Evolutionary conservation across 768 basidiomycete species (phyloP).

Genomic region (Rhizopogon salebrosus): DNA sequence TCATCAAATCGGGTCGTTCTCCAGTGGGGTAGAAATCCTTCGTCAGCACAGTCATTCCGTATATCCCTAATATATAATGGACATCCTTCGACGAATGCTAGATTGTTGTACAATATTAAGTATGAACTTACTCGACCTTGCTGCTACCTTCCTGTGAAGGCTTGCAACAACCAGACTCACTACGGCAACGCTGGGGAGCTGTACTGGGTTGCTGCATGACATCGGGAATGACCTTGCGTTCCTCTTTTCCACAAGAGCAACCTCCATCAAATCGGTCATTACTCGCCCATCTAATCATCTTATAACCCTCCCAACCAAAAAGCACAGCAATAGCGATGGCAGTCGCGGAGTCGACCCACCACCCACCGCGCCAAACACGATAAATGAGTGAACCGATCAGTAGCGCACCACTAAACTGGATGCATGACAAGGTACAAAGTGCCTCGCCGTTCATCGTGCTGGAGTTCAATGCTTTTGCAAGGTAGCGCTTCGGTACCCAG

Average conservation of each 20-base stretch:
- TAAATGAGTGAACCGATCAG: conserved; percentile 37
- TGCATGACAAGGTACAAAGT: conserved; percentile 37
- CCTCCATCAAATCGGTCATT: conserved; percentile 32
- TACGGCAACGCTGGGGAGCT: background rate
- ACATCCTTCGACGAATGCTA: background rate
- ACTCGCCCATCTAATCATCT: conserved; percentile 37
- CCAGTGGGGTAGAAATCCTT: background rate
- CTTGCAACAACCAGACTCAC: background rate
- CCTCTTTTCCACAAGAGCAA: conserved; percentile 22
- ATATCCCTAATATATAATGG: too few species aligned
- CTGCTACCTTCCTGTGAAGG: background rate
- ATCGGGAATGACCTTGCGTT: background rate
- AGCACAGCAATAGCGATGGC: conserved; percentile 34
- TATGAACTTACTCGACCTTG: background rate
- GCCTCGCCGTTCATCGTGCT: conserved; percentile 41
- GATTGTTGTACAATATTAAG: background rate
- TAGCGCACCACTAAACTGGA: conserved; percentile 38
- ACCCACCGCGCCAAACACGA: conserved; percentile 37
- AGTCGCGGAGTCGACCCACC: conserved; percentile 46
- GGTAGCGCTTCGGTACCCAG: conserved; percentile 41
- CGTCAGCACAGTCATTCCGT: background rate
- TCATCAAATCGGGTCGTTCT: background rate
- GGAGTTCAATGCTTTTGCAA: conserved; percentile 39
- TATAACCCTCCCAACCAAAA: conserved; percentile 41
- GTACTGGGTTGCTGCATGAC: background rate